These are phyloP conservation scores for Plasmopara viticola DNA, from an alignment of 352 stramenopile species.

Conservation along the genomic window DNA sequence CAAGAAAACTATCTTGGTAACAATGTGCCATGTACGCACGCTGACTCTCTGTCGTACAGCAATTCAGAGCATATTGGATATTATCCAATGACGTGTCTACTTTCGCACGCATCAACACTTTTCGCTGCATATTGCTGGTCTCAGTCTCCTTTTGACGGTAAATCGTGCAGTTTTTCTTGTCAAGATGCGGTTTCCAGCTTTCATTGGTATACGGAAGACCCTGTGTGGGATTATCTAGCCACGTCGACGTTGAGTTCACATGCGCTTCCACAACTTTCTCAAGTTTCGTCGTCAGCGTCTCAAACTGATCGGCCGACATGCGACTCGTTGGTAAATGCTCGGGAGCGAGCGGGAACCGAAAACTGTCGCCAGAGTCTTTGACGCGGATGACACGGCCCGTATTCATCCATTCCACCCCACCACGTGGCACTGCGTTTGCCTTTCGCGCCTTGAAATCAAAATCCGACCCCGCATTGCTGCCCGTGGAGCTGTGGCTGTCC, in stretches of 20 bases:
- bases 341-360: conserved; percentile 60
- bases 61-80: conserved; percentile 58
- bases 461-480: conserved; percentile 19
- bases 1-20: conserved; percentile 68
- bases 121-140: conserved; percentile 31
- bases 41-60: conserved; percentile 51
- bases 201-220: conserved; percentile 48
- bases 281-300: conserved; percentile 26
- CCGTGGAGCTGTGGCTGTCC: conserved; percentile 21
- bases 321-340: conserved; percentile 46
- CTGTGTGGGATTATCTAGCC: conserved; percentile 66
- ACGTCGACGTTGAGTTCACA: conserved; percentile 40
- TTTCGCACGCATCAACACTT: conserved; percentile 54
- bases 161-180: conserved; percentile 69
- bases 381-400: conserved; percentile 64
- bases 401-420: conserved; percentile 57
- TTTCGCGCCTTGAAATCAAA: conserved; percentile 15
- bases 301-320: conserved; percentile 29
- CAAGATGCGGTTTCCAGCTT: conserved; percentile 55
- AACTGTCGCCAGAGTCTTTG: conserved; percentile 65
- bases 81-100: conserved; percentile 68
- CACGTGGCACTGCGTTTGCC: conserved; percentile 30
- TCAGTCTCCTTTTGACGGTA: conserved; percentile 55
- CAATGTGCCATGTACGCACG: conserved; percentile 55
- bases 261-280: conserved; percentile 32